phyloP scores from a whole-genome alignment of 2,329 filamentous ascomycete species.

The Fusarium foetens region DNA sequence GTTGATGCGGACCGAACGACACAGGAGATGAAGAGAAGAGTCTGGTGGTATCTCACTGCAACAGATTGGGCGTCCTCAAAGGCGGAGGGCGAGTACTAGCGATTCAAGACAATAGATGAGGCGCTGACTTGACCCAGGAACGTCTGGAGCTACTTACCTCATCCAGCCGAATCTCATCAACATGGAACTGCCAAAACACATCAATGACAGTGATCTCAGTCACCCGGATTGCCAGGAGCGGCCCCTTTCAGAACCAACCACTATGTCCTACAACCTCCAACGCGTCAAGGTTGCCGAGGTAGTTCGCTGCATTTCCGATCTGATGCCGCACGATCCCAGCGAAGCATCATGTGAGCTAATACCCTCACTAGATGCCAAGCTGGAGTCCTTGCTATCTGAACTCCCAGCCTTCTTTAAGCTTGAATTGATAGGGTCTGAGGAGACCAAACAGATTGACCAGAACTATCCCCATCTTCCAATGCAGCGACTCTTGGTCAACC shows the following conservation, averaged over 20 bases:
- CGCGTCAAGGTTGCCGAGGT: background rate
- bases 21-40: background rate
- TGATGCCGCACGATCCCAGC: background rate
- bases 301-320: background rate
- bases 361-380: background rate
- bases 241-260: background rate
- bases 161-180: background rate
- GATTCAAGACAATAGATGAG: background rate
- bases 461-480: background rate
- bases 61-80: background rate
- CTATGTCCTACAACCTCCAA: background rate
- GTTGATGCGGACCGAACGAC: background rate
- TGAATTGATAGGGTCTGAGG: background rate
- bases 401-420: background rate
- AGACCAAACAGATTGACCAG: background rate
- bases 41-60: background rate
- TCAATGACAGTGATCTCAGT: background rate
- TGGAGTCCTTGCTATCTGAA: background rate
- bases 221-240: fast-evolving
- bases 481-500: background rate
- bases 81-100: background rate
- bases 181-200: background rate
- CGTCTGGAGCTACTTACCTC: background rate
- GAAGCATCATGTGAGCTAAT: conserved; percentile 1
- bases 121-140: background rate